Evolutionary conservation across 495 filamentous ascomycete species (phyloP).

Genomic region (Annulohypoxylon nitens): DNA sequence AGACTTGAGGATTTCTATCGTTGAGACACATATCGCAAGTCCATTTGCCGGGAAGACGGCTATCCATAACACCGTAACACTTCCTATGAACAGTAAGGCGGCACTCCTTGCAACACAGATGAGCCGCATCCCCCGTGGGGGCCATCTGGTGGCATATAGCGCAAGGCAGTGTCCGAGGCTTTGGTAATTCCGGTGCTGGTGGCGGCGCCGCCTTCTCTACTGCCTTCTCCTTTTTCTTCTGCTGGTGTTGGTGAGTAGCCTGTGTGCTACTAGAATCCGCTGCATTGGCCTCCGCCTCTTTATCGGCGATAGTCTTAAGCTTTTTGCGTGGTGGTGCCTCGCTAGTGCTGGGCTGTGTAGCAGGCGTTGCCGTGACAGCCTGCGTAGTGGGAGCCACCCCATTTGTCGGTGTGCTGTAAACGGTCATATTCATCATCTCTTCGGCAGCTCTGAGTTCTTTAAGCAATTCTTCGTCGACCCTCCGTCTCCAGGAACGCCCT

Average conservation of each 20-base stretch:
- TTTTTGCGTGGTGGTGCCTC: constrained; percentile 67
- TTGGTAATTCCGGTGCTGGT: constrained; percentile 77
- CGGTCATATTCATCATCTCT: constrained; percentile 62
- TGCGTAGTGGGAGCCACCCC: constrained; percentile 59
- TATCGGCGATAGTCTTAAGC: constrained; percentile 60
- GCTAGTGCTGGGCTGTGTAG: constrained; percentile 19
- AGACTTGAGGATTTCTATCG: constrained; percentile 86
- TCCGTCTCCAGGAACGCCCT: constrained; percentile 86
- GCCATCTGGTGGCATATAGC: constrained; percentile 84
- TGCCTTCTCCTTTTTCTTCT: constrained; percentile 77
- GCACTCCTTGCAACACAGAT: constrained; percentile 84
- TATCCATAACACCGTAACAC: constrained; percentile 87
- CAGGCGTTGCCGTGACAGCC: constrained; percentile 31
- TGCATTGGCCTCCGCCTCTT: constrained; percentile 48
- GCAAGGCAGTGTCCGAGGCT: constrained; percentile 82
- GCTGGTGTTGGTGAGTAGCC: constrained; percentile 51
- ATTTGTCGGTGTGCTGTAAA: constrained; percentile 54
- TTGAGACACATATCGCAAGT: constrained; percentile 96
- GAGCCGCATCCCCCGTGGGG: constrained; percentile 73
- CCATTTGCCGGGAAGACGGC: constrained; percentile 83
- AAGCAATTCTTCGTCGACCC: constrained; percentile 90
- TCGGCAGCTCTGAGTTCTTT: constrained; percentile 74
- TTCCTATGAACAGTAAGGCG: constrained; percentile 91
- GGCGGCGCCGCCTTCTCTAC: constrained; percentile 59
- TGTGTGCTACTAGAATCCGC: constrained; percentile 36